Evolutionary conservation across 768 basidiomycete species (phyloP).

Genomic region (Leccinum longicurvipes): DNA sequence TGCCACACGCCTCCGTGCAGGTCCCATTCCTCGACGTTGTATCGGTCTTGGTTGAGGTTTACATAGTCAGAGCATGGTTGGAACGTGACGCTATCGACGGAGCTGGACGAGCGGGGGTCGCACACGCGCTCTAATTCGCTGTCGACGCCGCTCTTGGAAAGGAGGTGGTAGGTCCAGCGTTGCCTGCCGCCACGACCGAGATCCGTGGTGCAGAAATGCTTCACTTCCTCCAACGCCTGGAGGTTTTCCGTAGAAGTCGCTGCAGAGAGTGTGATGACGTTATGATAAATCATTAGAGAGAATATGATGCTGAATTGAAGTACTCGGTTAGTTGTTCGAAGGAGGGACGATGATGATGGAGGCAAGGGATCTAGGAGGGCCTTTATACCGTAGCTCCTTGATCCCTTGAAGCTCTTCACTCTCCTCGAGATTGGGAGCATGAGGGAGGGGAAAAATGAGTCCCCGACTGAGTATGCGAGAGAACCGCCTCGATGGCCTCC

Average conservation of each 20-base stretch:
- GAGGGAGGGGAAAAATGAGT: conserved; percentile 15
- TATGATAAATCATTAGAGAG: conserved; percentile 27
- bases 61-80: conserved; percentile 40
- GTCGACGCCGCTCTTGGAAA: conserved; percentile 40
- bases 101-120: conserved; percentile 30
- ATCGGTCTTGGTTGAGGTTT: conserved; percentile 41
- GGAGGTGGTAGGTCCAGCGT: conserved; percentile 52
- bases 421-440: conserved; percentile 16
- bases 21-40: conserved; percentile 39
- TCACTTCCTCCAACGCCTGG: conserved; percentile 51
- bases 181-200: conserved; percentile 50
- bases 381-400: conserved; percentile 22
- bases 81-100: conserved; percentile 40
- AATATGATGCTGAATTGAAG: conserved; percentile 1
- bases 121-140: conserved; percentile 39
- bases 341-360: conserved; percentile 6
- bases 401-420: conserved; percentile 1
- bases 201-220: conserved; percentile 49
- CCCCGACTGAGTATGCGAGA: conserved; percentile 12
- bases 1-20: conserved; percentile 37
- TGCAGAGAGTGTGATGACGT: conserved; percentile 41
- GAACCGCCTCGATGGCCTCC: conserved; percentile 16
- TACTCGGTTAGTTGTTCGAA: background rate
- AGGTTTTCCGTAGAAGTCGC: conserved; percentile 47
- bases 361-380: background rate